A percentile compares a stretch with the other conserved stretches of the same genome.
Evolutionary conservation across 2,329 filamentous ascomycete species (phyloP).

Genomic region (Fusarium chuoi): DNA sequence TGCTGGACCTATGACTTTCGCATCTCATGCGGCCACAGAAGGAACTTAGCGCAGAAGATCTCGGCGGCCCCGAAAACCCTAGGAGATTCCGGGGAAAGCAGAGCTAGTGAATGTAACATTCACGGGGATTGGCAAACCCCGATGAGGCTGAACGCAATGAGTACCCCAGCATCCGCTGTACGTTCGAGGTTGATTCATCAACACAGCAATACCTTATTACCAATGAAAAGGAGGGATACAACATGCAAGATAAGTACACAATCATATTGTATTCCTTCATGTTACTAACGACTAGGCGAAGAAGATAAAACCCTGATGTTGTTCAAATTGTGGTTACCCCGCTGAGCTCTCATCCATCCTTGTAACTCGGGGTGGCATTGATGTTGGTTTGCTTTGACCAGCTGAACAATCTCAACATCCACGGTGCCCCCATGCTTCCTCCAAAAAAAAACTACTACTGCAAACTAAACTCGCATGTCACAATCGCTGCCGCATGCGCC

Average conservation of each 20-base stretch:
- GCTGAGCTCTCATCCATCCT: background rate
- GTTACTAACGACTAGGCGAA: background rate
- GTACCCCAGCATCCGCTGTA: background rate
- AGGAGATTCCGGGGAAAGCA: background rate
- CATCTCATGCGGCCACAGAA: background rate
- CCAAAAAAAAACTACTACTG: background rate
- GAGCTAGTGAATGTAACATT: constrained; percentile 3
- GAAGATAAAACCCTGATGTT: background rate
- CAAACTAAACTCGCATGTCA: constrained; percentile 7
- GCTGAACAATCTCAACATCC: background rate
- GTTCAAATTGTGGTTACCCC: background rate
- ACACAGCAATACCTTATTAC: background rate
- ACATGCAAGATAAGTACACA: background rate
- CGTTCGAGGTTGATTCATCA: background rate
- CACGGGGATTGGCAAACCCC: background rate
- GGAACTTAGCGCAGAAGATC: background rate
- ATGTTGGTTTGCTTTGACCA: background rate
- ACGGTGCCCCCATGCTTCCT: background rate
- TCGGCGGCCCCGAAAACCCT: constrained; percentile 1
- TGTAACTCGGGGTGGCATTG: background rate
- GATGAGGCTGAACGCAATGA: background rate
- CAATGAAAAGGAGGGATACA: background rate
- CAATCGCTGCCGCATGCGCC: background rate
- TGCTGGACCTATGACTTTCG: background rate
- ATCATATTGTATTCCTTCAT: background rate